Evolutionary conservation across 441 rosid genomes (phyloP).

Genomic region (Populus hybrid): DNA sequence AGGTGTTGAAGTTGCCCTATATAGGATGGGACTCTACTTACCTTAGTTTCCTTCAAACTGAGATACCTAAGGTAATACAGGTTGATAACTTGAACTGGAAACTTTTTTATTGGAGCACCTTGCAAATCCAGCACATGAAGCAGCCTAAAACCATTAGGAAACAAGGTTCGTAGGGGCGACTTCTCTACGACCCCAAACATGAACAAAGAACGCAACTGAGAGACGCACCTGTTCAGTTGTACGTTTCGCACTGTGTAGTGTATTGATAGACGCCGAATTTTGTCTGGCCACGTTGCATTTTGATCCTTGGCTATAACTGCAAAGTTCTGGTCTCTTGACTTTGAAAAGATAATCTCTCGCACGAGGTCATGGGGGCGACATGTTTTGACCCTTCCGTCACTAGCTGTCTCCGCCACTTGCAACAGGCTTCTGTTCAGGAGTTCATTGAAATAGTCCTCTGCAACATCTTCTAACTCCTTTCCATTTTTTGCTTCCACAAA

Average conservation of each 20-base stretch:
- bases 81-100: slow-evolving; percentile 24
- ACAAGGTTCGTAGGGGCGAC: slow-evolving; percentile 6
- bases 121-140: slow-evolving; percentile 34
- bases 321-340: slow-evolving; percentile 17
- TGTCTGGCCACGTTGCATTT: slow-evolving; percentile 23
- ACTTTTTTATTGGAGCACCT: slow-evolving; percentile 16
- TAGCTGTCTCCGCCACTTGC: slow-evolving; percentile 4
- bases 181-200: slow-evolving; percentile 30
- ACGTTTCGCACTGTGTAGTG: slow-evolving; percentile 21
- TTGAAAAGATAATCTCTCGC: slow-evolving; percentile 12
- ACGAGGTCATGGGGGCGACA: slow-evolving; percentile 19
- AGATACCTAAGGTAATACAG: slow-evolving; percentile 28
- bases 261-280: slow-evolving; percentile 32
- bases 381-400: slow-evolving; percentile 15
- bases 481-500: slow-evolving; percentile 13
- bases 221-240: slow-evolving; percentile 4
- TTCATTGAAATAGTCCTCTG: slow-evolving; percentile 13
- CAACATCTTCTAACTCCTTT: slow-evolving; percentile 9
- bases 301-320: slow-evolving; percentile 23
- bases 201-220: slow-evolving; percentile 35
- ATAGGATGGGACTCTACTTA: slow-evolving; percentile 25
- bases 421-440: slow-evolving; percentile 19
- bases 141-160: slow-evolving; percentile 16
- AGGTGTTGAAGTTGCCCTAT: slow-evolving; percentile 34
- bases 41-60: slow-evolving; percentile 29